Evolutionary conservation across 2,329 filamentous ascomycete genomes (phyloP), one percentile per base, ranked within the genome.

Genomic region (Penicillium hordei): DNA sequence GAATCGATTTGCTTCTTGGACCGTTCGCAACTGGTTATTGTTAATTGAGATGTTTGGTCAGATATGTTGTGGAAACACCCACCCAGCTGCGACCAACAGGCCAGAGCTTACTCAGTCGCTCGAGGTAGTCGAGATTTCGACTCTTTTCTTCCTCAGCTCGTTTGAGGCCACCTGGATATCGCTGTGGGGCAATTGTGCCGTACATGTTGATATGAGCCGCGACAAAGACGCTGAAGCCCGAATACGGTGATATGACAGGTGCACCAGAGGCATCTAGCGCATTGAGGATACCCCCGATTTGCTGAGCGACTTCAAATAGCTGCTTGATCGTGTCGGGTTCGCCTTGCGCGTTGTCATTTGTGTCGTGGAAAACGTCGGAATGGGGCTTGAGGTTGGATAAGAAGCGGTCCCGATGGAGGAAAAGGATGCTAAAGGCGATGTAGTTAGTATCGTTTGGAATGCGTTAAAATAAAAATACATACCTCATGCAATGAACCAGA

Each of bases 191-290:
- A 10, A 75, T 68, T 7, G 72, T 73, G 2, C 72, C 72, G 52
- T 75, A 74, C 72, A 75, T 74, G 45, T 75, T 75, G 44, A 75
- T 72, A 42, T 75, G 72, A 3, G 70, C 72, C 10, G 72, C 71
- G 13, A 75, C 72, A 39, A 75, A 75, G 36, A 74, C 65, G 29
- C 72, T 75, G 58, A 74, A 75, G 6, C 72, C 72, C 0, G 72
- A 71, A 51, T 75, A 75, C 3, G 72, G 72, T 1, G 72, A 74
- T 51, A 75, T 73, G 1, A 75, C 68, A 0, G 71, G 64, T 2
- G 72, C 68, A 21, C 63, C 65, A 0, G 69, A 74, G 39, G 66
- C 62, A 23, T 74, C 69, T 2, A 75, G 52, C 1, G 69, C 70
- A 5, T 67, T 63, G 5, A 75, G 43, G 2, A 75, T 68, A 1